Evolutionary conservation across 805 yeast genomes (phyloP).

Genomic region (Candida nanaspora): DNA sequence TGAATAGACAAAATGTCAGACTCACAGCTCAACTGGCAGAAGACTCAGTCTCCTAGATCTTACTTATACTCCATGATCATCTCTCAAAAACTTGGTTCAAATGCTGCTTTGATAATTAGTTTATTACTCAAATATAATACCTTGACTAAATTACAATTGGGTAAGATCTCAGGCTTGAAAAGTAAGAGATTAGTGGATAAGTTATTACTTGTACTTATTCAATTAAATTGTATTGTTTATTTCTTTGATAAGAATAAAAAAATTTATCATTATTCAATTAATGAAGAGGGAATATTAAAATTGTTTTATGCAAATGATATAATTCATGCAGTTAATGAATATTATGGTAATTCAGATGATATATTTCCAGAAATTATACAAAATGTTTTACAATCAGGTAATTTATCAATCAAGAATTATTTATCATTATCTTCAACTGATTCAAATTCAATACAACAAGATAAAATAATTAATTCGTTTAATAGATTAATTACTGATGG

Average conservation of each 20-base stretch:
- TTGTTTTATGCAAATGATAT: constrained; percentile 76
- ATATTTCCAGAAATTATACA: constrained; percentile 54
- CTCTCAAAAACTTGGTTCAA: constrained; percentile 58
- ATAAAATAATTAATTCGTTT: constrained; percentile 6
- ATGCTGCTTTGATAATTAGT: constrained; percentile 58
- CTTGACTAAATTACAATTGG: constrained; percentile 35
- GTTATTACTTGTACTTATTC: constrained; percentile 67
- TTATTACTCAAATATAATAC: constrained; percentile 52
- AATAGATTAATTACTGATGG: constrained; percentile 38
- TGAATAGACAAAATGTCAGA: no score
- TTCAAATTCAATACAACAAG: constrained; percentile 18
- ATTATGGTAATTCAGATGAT: constrained; percentile 31
- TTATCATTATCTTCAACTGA: constrained; percentile 9
- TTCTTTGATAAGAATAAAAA: constrained; percentile 38
- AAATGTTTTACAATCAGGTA: constrained; percentile 64
- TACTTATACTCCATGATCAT: constrained; percentile 48
- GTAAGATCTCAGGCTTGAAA: constrained; percentile 47
- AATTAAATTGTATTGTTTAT: constrained; percentile 65
- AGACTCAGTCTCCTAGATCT: constrained; percentile 57
- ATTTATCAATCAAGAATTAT: constrained; percentile 51
- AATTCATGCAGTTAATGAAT: constrained; percentile 42
- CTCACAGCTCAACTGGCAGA: constrained; percentile 28
- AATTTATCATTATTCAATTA: constrained; percentile 42
- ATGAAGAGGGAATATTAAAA: constrained; percentile 56
- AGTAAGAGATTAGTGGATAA: constrained; percentile 21